Percentiles rank a stretch among this genome's conserved stretches.
Conservation (phyloP, 2,329 filamentous ascomycete genomes). For the Exophiala dermatitidis region DNA sequence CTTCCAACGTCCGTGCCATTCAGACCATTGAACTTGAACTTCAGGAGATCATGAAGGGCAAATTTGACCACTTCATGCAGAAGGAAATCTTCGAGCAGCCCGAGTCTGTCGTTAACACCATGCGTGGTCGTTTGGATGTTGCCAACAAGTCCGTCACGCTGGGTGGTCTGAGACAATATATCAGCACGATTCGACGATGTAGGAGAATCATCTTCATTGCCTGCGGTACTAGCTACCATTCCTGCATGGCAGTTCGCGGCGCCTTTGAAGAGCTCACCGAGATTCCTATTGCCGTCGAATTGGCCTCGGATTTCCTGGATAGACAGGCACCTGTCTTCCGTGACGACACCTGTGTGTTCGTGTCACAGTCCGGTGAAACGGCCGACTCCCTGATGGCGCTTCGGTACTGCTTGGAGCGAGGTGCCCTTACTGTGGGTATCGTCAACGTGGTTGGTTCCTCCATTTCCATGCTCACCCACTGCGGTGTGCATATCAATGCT, state of each 20-base stretch:
- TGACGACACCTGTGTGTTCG: constrained; percentile 97
- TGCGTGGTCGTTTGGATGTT: constrained; percentile 94
- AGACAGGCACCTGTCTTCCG: constrained; percentile 96
- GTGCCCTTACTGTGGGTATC: constrained; percentile 92
- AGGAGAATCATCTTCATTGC: constrained; percentile 98
- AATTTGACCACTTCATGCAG: constrained; percentile 99
- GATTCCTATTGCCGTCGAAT: constrained; percentile 92
- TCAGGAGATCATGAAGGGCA: constrained; percentile 99
- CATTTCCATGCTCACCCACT: constrained; percentile 97
- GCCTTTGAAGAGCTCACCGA: constrained; percentile 96
- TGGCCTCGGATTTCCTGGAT: constrained; percentile 97
- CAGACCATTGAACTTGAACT: constrained; percentile 98
- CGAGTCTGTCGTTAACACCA: constrained; percentile 98
- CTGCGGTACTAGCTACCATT: constrained; percentile 97
- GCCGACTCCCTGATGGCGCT: constrained; percentile 96
- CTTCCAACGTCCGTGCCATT: constrained; percentile 93
- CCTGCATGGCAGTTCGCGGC: constrained; percentile 98
- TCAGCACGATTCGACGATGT: constrained; percentile 92
- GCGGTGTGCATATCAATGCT: constrained; percentile 98
- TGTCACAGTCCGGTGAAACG: constrained; percentile 97
- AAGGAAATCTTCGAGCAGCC: constrained; percentile 99
- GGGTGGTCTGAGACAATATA: constrained; percentile 92
- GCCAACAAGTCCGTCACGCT: constrained; percentile 93
- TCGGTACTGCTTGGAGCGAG: constrained; percentile 95
- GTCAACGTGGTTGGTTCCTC: constrained; percentile 98